These are phyloP conservation scores for Tetrahymena borealis DNA, from an alignment of 73 alveolate species.

Conservation along the genomic window DNA sequence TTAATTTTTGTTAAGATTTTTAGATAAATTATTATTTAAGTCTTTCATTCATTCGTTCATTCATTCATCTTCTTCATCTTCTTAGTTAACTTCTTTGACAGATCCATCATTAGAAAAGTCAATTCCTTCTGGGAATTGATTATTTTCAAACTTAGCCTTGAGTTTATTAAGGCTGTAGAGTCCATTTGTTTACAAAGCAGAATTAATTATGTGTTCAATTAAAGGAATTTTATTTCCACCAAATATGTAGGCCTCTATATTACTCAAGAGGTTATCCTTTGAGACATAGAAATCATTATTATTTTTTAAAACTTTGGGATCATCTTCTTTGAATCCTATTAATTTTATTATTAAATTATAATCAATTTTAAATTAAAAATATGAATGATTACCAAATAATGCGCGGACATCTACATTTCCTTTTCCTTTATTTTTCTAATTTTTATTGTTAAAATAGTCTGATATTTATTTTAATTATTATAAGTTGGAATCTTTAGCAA, in stretches of 20 bases:
- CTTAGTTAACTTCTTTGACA: background rate
- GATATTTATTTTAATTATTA: background rate
- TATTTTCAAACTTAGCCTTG: background rate
- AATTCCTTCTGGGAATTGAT: background rate
- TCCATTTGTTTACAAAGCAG: background rate
- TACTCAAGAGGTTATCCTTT: background rate
- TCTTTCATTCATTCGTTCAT: background rate
- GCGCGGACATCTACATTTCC: background rate
- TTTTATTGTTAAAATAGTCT: background rate
- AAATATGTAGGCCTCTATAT: background rate
- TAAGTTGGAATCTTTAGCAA: background rate
- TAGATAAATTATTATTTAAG: no score
- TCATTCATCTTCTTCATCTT: background rate
- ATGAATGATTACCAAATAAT: background rate
- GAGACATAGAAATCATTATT: background rate
- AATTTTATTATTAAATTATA: background rate
- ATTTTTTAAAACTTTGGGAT: background rate
- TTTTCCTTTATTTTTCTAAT: background rate
- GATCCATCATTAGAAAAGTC: background rate
- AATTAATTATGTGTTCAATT: background rate
- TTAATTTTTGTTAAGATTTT: no score
- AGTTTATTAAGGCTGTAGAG: background rate
- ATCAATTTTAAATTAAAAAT: background rate
- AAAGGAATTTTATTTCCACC: background rate
- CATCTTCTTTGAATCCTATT: background rate